Percentiles rank a stretch among this genome's conserved stretches.
These are phyloP conservation scores for Penicillium capsulatum DNA, from an alignment of 2,329 filamentous ascomycete genomes.

Conservation along the genomic window DNA sequence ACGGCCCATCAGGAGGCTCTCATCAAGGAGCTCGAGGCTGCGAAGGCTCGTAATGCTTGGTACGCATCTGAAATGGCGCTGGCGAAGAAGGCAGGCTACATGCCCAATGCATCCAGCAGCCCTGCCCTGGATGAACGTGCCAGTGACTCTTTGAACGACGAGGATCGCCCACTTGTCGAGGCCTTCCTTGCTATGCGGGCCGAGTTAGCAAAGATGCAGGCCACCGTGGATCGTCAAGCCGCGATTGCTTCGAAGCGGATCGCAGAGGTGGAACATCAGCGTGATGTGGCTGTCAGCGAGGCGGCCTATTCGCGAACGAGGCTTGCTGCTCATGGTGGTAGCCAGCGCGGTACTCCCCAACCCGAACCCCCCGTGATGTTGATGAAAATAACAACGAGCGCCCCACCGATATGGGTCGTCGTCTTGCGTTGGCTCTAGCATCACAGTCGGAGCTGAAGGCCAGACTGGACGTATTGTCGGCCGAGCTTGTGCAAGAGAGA, in stretches of 20 bases:
- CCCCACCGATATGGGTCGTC: constrained; percentile 69
- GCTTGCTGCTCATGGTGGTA: constrained; percentile 74
- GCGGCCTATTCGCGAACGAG: constrained; percentile 94
- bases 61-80: constrained; percentile 92
- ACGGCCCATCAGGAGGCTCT: constrained; percentile 57
- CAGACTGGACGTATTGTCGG: constrained; percentile 64
- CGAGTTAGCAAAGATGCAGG: constrained; percentile 85
- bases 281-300: constrained; percentile 90
- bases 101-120: constrained; percentile 64
- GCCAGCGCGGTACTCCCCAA: constrained; percentile 55
- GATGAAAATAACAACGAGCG: constrained; percentile 59
- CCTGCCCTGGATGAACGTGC: constrained; percentile 71
- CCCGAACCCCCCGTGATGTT: constrained; percentile 52
- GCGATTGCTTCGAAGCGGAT: constrained; percentile 81
- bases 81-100: constrained; percentile 84
- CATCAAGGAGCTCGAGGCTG: constrained; percentile 78
- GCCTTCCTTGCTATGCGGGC: constrained; percentile 86
- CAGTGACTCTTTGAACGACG: constrained; percentile 78
- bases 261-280: constrained; percentile 88
- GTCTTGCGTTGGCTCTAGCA: constrained; percentile 75
- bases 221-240: constrained; percentile 82
- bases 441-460: constrained; percentile 75
- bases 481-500: constrained; percentile 75
- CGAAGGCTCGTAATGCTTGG: constrained; percentile 88
- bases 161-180: constrained; percentile 87